These are phyloP conservation scores for Monosporozyma aerobia DNA, from an alignment of 805 yeast genomes.

Conservation along the genomic window DNA sequence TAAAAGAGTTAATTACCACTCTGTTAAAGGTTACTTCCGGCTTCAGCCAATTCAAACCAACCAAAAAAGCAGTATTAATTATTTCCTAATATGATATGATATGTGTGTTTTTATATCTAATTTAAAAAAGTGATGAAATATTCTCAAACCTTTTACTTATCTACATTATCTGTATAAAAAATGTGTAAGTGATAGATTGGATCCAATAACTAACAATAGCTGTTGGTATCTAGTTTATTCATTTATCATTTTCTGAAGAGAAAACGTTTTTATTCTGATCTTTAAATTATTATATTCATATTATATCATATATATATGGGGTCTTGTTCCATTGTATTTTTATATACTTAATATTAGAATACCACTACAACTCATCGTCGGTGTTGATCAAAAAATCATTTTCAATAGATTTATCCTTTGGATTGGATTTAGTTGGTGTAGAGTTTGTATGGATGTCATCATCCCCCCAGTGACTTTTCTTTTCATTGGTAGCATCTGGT, in stretches of 20 bases:
- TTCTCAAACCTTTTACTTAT: slow-evolving; percentile 19
- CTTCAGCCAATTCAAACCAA: no score
- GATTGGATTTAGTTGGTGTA: slow-evolving; percentile 22
- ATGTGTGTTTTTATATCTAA: background rate
- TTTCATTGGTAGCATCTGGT: slow-evolving; percentile 15
- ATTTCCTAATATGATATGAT: background rate
- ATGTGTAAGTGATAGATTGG: background rate
- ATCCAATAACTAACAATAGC: slow-evolving; percentile 15
- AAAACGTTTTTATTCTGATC: background rate
- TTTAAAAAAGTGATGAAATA: slow-evolving; percentile 18
- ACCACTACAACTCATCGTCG: slow-evolving; percentile 23
- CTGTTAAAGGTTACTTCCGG: no score
- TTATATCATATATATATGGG: background rate
- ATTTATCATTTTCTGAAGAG: background rate
- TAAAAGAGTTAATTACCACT: no score
- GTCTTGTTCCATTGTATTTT: background rate
- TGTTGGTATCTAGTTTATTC: slow-evolving; percentile 2
- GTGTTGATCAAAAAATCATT: slow-evolving; percentile 27
- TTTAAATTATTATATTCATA: background rate
- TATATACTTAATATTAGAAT: background rate
- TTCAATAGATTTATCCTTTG: slow-evolving; percentile 6
- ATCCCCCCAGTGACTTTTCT: slow-evolving; percentile 15
- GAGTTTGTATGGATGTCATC: slow-evolving; percentile 12
- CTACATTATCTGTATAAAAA: slow-evolving; percentile 29
- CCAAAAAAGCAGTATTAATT: background rate